Base-by-base conservation (phyloP, 2,329 filamentous ascomycete genomes). In the Herpomyces periplanetae region DNA sequence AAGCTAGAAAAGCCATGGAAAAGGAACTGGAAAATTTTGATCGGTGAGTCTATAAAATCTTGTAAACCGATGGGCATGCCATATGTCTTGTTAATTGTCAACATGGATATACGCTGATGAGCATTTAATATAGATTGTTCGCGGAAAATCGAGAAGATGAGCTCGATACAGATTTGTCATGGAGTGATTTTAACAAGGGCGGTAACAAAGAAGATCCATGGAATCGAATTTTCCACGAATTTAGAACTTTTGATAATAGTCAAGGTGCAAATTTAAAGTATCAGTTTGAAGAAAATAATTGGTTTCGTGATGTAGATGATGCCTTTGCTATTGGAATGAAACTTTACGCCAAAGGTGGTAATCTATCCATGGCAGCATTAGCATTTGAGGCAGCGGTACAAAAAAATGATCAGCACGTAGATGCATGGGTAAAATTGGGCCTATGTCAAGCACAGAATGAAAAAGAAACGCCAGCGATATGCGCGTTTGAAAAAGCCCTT, bases 381-480 rank as follows among this genome's bases (percentile, higher is more conserved):
- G 80, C 80, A 1, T 96, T 96, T 30, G 80, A 96, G 41, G 71
- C 80, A 8, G 80, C 80, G 2, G 68, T 75, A 3, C 73, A 88
- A 37, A 71, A 75, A 40, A 58, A 87, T 25, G 55, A 69, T 1
- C 48, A 62, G 21, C 75, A 91, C 35, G 57, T 75, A 14, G 65
- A 85, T 21, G 80, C 80, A 2, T 96, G 80, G 80, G 68, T 73
- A 5, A 62, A 71, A 31, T 53, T 96, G 13, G 80, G 80, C 20
- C 61, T 63, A 20, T 66, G 73, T 8, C 80, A 96, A 41, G 80
- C 80, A 9, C 80, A 96, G 37, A 96, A 96, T 38, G 80, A 96
- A 39, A 96, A 96, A 43, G 80, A 96, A 38, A 64, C 69, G 5
- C 75, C 80, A 0, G 80, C 80, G 2, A 88, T 96, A 27, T 61